phyloP scores from a whole-genome alignment of 129 eudicot species.

The Centella asiatica region DNA sequence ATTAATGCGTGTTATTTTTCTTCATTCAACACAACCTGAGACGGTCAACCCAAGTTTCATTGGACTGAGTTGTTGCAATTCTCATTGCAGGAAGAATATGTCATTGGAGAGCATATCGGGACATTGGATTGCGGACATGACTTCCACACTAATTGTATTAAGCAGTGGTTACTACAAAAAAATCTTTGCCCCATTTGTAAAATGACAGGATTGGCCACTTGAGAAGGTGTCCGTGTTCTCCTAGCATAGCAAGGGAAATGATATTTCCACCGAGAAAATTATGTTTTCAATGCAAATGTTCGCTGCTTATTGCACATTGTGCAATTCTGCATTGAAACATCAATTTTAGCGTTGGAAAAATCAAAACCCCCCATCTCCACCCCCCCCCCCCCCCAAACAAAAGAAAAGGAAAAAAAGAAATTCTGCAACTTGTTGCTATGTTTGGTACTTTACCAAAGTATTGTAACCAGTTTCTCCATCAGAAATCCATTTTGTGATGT shows the following conservation, averaged over 20 bases:
- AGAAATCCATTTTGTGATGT: background rate
- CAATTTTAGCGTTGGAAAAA: too few relatives aligned
- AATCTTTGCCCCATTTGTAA: slow-evolving; percentile 93
- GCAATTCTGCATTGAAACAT: too few relatives aligned
- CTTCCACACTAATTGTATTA: slow-evolving; percentile 75
- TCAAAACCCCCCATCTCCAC: too few relatives aligned
- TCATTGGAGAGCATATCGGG: slow-evolving; percentile 62
- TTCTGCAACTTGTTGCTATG: background rate
- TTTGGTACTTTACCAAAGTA: background rate
- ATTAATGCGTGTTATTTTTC: too few relatives aligned
- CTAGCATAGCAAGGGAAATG: too few relatives aligned
- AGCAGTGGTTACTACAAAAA: slow-evolving; percentile 72
- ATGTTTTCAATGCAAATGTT: too few relatives aligned
- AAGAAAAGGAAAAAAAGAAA: too few relatives aligned
- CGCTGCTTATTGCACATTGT: too few relatives aligned
- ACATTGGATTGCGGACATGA: slow-evolving; percentile 84
- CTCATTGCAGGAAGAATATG: slow-evolving; percentile 68
- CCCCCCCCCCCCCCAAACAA: too few relatives aligned
- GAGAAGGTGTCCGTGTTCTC: slow-evolving; percentile 9
- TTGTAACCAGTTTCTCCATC: background rate
- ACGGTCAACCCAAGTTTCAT: too few relatives aligned
- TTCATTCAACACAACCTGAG: too few relatives aligned
- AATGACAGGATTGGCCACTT: slow-evolving; percentile 51
- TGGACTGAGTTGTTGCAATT: background rate
- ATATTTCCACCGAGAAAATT: too few relatives aligned